Conservation (phyloP, 257 asterid species). For the Craterostigma plantagineum region DNA sequence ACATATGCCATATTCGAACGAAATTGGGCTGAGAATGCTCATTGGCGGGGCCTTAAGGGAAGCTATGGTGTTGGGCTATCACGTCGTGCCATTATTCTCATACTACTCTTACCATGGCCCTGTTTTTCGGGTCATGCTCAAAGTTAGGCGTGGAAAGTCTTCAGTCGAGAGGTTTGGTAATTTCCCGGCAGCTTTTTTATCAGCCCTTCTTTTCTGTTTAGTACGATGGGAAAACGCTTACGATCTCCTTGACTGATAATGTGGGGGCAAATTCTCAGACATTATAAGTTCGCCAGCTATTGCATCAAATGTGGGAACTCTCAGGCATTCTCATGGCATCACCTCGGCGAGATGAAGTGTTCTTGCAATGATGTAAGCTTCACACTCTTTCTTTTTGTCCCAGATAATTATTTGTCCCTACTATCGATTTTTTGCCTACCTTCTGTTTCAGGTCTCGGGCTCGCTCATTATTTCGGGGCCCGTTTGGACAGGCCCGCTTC, state of each 20-base stretch:
- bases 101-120: conserved; percentile 94
- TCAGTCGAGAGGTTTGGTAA: conserved; percentile 30
- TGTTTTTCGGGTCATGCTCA: conserved; percentile 73
- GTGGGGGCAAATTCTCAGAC: conserved; percentile 27
- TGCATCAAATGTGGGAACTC: conserved; percentile 68
- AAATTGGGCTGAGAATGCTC: conserved; percentile 82
- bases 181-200: neutral
- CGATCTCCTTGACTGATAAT: conserved; percentile 1
- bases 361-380: conserved; percentile 41
- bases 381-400: neutral
- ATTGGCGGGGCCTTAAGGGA: conserved; percentile 88
- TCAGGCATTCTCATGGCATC: conserved; percentile 38
- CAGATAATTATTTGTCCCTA: too few species aligned
- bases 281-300: conserved; percentile 65
- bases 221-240: conserved; percentile 1
- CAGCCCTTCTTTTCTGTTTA: neutral
- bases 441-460: conserved; percentile 33
- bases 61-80: conserved; percentile 75
- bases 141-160: conserved; percentile 64
- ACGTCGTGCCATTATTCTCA: conserved; percentile 76
- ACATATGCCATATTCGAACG: conserved; percentile 78
- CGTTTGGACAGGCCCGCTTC: conserved; percentile 93
- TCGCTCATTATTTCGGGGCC: conserved; percentile 85
- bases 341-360: conserved; percentile 54
- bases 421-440: conserved; percentile 4